These are phyloP conservation scores for Asterochloris sp. DNA, from an alignment of 139 green algal genomes.

Conservation along the genomic window DNA sequence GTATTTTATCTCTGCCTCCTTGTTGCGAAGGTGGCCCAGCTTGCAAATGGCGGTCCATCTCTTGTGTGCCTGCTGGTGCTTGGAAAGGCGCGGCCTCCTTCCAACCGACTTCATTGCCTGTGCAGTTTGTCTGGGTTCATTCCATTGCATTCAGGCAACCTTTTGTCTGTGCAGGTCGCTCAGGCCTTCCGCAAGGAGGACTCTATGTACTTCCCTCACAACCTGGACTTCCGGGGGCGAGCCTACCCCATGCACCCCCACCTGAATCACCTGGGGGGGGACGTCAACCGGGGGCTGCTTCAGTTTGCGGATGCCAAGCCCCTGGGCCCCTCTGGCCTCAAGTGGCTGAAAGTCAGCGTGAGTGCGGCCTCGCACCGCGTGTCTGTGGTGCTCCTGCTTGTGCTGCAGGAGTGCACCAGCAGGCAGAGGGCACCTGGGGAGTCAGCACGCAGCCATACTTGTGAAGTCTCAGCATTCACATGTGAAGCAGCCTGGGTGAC, in stretches of 20 bases:
- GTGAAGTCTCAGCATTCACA: too few relatives aligned
- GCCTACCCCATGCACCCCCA: slow-evolving; percentile 95
- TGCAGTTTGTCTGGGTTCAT: too few relatives aligned
- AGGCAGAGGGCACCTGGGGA: too few relatives aligned
- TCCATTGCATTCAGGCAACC: not conserved
- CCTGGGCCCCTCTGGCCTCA: slow-evolving; percentile 73
- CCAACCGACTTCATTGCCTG: too few relatives aligned
- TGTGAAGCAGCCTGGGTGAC: too few relatives aligned
- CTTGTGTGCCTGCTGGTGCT: too few relatives aligned
- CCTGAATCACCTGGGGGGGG: slow-evolving; percentile 92
- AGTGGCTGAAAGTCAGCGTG: slow-evolving; percentile 73
- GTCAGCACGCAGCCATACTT: too few relatives aligned
- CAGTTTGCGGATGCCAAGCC: slow-evolving; percentile 68
- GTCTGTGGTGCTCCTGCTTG: not conserved
- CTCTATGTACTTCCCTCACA: slow-evolving; percentile 89
- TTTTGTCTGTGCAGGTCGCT: slow-evolving; percentile 31
- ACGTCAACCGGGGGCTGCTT: slow-evolving; percentile 84
- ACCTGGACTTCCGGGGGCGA: slow-evolving; percentile 91
- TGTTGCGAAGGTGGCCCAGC: too few relatives aligned
- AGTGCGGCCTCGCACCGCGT: not conserved
- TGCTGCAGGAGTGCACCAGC: too few relatives aligned
- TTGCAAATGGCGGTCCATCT: too few relatives aligned
- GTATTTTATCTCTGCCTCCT: too few relatives aligned
- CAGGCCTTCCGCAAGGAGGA: slow-evolving; percentile 46
- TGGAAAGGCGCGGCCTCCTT: too few relatives aligned